Conservation (phyloP, 371 early-diverging fungal genomes). For the Dentiscutata heterogama region DNA sequence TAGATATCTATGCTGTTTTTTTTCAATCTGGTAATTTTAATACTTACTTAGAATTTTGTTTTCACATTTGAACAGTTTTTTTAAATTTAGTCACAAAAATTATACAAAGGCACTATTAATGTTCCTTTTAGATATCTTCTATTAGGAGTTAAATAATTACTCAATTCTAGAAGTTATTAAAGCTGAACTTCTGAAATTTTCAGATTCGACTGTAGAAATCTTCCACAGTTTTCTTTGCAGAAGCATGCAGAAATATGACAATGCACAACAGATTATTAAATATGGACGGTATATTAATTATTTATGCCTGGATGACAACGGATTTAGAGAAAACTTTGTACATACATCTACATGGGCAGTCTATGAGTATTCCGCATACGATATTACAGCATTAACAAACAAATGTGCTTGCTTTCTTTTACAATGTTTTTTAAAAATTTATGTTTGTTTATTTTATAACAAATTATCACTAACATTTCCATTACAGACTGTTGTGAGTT, state of each 20-base stretch:
- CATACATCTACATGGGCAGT: too few species aligned
- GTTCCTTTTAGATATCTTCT: neutral
- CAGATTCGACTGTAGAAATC: neutral
- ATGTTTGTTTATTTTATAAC: neutral
- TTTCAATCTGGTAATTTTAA: neutral
- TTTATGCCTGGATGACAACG: neutral
- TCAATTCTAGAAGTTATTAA: conserved; percentile 9
- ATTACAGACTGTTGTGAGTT: neutral
- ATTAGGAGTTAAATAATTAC: neutral
- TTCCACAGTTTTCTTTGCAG: neutral
- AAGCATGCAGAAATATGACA: neutral
- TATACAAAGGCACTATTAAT: neutral
- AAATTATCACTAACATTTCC: conserved; percentile 10
- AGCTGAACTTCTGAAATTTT: neutral
- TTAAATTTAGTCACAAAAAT: neutral
- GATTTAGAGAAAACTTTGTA: too few species aligned
- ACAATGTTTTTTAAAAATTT: too few species aligned
- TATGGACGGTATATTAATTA: neutral
- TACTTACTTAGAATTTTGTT: neutral
- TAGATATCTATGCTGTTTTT: conserved; percentile 15
- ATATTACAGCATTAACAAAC: too few species aligned
- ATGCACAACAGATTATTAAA: neutral
- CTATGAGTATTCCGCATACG: too few species aligned
- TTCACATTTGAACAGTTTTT: neutral
- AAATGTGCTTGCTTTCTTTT: too few species aligned